phyloP scores from a whole-genome alignment of 1,284 basidiomycete genomes.

The Heterobasidion annosum region DNA sequence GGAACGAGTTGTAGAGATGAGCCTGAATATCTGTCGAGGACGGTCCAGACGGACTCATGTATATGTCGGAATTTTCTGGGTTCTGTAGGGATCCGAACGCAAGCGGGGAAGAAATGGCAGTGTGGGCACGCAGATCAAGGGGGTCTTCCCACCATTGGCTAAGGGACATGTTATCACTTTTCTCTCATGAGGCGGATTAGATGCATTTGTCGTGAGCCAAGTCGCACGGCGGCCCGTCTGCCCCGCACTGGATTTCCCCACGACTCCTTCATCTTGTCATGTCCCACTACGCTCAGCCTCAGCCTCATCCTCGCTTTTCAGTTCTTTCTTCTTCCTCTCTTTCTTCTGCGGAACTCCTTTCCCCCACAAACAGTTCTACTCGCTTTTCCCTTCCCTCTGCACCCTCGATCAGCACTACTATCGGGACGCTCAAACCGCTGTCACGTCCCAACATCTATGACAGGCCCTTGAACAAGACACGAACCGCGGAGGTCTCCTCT shows the following conservation, averaged over 20 bases:
- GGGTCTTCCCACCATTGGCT: no score
- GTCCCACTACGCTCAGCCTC: constrained; percentile 28
- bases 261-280: neutral
- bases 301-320: constrained; percentile 61
- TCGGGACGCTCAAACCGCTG: constrained; percentile 29
- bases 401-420: constrained; percentile 36
- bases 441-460: constrained; percentile 74
- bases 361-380: constrained; percentile 49
- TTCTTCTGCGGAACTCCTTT: constrained; percentile 54
- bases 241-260: no score
- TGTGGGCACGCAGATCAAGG: no score
- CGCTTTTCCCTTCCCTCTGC: constrained; percentile 61
- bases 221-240: neutral
- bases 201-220: no score
- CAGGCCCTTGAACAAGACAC: constrained; percentile 76
- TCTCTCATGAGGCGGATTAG: no score
- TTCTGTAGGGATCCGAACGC: neutral
- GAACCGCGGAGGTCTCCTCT: constrained; percentile 71
- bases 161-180: no score
- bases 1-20: constrained; percentile 70
- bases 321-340: constrained; percentile 58
- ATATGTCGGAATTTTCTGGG: constrained; percentile 8
- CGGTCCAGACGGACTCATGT: constrained; percentile 11
- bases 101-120: no score
- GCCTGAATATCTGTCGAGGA: constrained; percentile 46